phyloP scores from a whole-genome alignment of 331 rosid genomes.

The Quercus lobata region DNA sequence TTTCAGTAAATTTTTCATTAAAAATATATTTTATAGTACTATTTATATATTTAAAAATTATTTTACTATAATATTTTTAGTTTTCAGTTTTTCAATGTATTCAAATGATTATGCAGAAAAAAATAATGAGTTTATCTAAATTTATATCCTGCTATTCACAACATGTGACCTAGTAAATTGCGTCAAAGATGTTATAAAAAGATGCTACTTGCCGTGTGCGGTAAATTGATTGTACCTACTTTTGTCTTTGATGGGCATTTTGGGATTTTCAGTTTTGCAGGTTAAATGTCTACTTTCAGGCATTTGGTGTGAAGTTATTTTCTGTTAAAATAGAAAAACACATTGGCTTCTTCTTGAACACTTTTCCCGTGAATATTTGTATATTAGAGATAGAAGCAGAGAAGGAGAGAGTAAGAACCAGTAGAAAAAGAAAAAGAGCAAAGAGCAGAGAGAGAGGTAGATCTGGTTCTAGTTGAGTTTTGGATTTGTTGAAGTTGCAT shows the following conservation, averaged over 20 bases:
- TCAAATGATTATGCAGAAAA: too few relatives aligned
- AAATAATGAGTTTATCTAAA: too few relatives aligned
- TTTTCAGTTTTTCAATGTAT: too few relatives aligned
- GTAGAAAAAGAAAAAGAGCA: background rate
- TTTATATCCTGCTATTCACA: too few relatives aligned
- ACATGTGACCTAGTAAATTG: too few relatives aligned
- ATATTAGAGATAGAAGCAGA: constrained; percentile 11
- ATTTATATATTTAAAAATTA: too few relatives aligned
- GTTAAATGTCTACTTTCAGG: constrained; percentile 26
- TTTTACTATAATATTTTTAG: too few relatives aligned
- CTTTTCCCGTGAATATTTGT: constrained; percentile 10
- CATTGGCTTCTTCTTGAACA: constrained; percentile 7
- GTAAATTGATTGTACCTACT: too few relatives aligned
- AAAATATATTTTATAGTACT: too few relatives aligned
- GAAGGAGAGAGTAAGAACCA: background rate
- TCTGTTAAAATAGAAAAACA: constrained; percentile 16
- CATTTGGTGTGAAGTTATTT: constrained; percentile 32
- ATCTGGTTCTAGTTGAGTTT: constrained; percentile 28
- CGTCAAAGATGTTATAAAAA: too few relatives aligned
- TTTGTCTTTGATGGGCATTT: constrained; percentile 6
- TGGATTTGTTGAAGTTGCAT: constrained; percentile 6
- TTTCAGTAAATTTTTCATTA: too few relatives aligned
- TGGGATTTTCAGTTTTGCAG: constrained; percentile 20
- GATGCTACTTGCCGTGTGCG: too few relatives aligned
- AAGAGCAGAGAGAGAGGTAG: constrained; percentile 13